Percentiles rank a stretch among this genome's conserved stretches.
phyloP scores from a whole-genome alignment of 352 stramenopile genomes.

The Globisporangium okanoganense region DNA sequence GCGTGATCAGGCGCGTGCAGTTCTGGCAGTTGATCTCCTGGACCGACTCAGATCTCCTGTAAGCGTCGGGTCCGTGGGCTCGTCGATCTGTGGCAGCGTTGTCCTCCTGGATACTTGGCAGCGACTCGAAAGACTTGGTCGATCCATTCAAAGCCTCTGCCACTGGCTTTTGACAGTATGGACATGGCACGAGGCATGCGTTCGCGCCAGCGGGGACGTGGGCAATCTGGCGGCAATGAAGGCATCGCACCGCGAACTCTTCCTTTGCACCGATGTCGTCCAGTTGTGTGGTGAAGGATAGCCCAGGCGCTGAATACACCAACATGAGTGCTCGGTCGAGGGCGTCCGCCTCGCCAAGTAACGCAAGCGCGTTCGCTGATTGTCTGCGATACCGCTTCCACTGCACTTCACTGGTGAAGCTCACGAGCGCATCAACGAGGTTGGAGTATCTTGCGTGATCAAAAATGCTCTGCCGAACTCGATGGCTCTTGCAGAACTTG shows the following conservation, averaged over 20 bases:
- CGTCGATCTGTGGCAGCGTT: constrained; percentile 1
- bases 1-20: constrained; percentile 44
- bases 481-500: constrained; percentile 31
- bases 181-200: constrained; percentile 30
- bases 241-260: constrained; percentile 39
- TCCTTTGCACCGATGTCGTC: not conserved
- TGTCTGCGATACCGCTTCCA: constrained; percentile 37
- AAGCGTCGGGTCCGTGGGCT: not conserved
- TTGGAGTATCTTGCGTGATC: constrained; percentile 43
- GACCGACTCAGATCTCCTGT: constrained; percentile 2
- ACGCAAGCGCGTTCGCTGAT: constrained; percentile 30
- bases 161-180: constrained; percentile 41
- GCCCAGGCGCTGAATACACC: constrained; percentile 5
- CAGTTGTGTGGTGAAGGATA: not conserved
- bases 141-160: constrained; percentile 29
- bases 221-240: constrained; percentile 55
- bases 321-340: constrained; percentile 26
- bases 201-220: constrained; percentile 29
- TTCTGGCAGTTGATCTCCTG: constrained; percentile 52
- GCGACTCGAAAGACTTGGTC: constrained; percentile 21
- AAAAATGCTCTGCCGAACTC: constrained; percentile 33
- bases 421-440: constrained; percentile 34
- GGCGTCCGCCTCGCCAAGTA: constrained; percentile 46
- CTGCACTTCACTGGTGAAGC: constrained; percentile 26
- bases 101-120: constrained; percentile 28